Conservation (phyloP, 805 yeast species). For the Naumovozyma castellii region DNA sequence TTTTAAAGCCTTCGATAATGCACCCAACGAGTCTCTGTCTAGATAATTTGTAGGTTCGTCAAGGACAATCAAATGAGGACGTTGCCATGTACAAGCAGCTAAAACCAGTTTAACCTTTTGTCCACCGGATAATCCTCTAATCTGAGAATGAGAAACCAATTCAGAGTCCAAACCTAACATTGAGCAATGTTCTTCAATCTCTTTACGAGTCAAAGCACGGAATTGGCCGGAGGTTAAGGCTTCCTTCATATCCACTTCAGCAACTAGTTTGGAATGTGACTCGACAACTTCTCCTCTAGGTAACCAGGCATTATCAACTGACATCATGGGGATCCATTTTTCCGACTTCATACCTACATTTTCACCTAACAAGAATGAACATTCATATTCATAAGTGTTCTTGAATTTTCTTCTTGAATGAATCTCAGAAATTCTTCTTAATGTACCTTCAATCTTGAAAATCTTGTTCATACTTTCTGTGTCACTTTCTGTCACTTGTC, state of each 20-base stretch:
- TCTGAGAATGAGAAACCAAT: conserved; percentile 96
- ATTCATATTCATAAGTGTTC: conserved; percentile 97
- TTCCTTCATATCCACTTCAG: conserved; percentile 99
- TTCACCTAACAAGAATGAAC: conserved; percentile 91
- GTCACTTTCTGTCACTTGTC: conserved; percentile 89
- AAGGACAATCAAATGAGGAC: conserved; percentile 95
- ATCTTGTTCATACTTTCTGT: conserved; percentile 95
- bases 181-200: conserved; percentile 93
- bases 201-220: conserved; percentile 98
- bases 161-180: conserved; percentile 95
- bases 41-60: conserved; percentile 98
- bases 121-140: conserved; percentile 99
- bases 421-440: conserved; percentile 87
- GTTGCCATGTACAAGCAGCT: conserved; percentile 99
- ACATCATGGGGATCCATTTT: conserved; percentile 97
- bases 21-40: conserved; percentile 97
- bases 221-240: conserved; percentile 99
- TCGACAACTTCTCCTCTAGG: conserved; percentile 94
- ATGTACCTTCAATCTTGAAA: conserved; percentile 93
- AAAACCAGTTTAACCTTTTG: conserved; percentile 97
- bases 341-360: conserved; percentile 94
- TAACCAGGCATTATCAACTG: conserved; percentile 97
- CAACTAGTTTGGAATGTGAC: conserved; percentile 94
- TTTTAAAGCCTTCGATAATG: conserved; percentile 94
- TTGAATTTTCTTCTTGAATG: conserved; percentile 96